These are phyloP conservation scores for Fusarium caatingaense DNA, from an alignment of 2,329 filamentous ascomycete genomes.

Conservation along the genomic window DNA sequence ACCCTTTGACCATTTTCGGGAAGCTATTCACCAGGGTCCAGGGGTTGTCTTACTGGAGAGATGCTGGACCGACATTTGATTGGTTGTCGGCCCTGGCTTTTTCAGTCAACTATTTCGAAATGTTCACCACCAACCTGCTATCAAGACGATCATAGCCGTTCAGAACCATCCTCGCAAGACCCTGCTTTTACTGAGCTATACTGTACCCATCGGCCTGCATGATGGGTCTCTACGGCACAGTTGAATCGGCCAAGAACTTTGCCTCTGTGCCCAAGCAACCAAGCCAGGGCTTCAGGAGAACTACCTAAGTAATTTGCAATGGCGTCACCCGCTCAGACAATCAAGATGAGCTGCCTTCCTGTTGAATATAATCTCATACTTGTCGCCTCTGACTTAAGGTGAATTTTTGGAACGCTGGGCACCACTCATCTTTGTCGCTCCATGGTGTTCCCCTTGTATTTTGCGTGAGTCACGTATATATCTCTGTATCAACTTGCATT, in stretches of 20 bases:
- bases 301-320: conserved; percentile 30
- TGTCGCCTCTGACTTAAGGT: conserved; percentile 29
- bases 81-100: conserved; percentile 29
- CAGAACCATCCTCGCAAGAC: conserved; percentile 29
- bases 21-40: conserved; percentile 15
- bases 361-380: conserved; percentile 40
- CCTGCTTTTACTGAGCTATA: conserved; percentile 25
- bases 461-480: conserved; percentile 45
- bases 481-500: conserved; percentile 28
- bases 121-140: conserved; percentile 25
- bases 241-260: conserved; percentile 15
- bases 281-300: conserved; percentile 15
- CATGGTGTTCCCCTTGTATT: conserved; percentile 45
- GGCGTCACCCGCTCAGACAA: conserved; percentile 42
- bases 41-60: conserved; percentile 23
- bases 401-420: conserved; percentile 44
- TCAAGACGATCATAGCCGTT: conserved; percentile 40
- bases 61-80: conserved; percentile 31
- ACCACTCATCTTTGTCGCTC: conserved; percentile 42
- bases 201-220: conserved; percentile 19
- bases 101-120: conserved; percentile 20
- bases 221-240: conserved; percentile 17
- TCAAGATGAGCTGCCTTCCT: conserved; percentile 36
- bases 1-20: conserved; percentile 31
- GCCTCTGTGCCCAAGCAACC: conserved; percentile 3